Conservation (phyloP, 768 basidiomycete genomes). For the Scleroderma bovista region DNA sequence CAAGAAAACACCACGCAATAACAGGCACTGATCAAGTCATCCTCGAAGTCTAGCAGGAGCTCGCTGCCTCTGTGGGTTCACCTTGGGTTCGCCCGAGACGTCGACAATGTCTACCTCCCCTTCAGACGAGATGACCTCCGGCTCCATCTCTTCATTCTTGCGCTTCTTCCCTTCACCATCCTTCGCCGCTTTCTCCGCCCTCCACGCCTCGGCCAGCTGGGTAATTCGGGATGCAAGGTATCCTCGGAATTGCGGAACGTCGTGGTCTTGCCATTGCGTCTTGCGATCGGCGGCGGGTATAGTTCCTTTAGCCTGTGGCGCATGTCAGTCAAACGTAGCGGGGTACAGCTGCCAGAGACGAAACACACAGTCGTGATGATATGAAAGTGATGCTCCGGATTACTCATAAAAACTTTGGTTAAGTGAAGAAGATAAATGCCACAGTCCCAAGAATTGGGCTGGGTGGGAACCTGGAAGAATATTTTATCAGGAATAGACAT, state of each 20-base stretch:
- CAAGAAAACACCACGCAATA: too few relatives aligned
- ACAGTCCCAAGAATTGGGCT: slow-evolving; percentile 89
- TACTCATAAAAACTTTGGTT: slow-evolving; percentile 65
- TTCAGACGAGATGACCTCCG: slow-evolving; percentile 28
- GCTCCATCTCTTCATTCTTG: slow-evolving; percentile 19
- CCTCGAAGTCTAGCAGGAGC: slow-evolving; percentile 24
- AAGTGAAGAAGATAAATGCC: slow-evolving; percentile 91
- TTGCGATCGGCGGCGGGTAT: slow-evolving; percentile 35
- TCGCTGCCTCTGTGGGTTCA: slow-evolving; percentile 6
- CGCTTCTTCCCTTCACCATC: slow-evolving; percentile 28
- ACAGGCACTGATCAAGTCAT: slow-evolving; percentile 5
- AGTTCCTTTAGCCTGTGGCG: slow-evolving; percentile 27
- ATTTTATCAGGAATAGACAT: neutral
- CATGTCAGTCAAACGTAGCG: slow-evolving; percentile 1
- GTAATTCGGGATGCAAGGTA: slow-evolving; percentile 37
- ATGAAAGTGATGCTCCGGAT: slow-evolving; percentile 47
- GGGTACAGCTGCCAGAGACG: neutral
- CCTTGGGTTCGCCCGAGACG: slow-evolving; percentile 16
- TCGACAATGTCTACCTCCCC: slow-evolving; percentile 37
- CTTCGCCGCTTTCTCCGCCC: slow-evolving; percentile 37
- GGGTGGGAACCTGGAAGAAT: slow-evolving; percentile 66
- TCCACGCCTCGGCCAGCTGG: slow-evolving; percentile 51
- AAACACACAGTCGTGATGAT: slow-evolving; percentile 37
- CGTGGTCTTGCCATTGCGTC: slow-evolving; percentile 47
- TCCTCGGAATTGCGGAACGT: slow-evolving; percentile 44